Evolutionary conservation across 129 eudicot genomes (phyloP).

Genomic region (Lactuca sativa): DNA sequence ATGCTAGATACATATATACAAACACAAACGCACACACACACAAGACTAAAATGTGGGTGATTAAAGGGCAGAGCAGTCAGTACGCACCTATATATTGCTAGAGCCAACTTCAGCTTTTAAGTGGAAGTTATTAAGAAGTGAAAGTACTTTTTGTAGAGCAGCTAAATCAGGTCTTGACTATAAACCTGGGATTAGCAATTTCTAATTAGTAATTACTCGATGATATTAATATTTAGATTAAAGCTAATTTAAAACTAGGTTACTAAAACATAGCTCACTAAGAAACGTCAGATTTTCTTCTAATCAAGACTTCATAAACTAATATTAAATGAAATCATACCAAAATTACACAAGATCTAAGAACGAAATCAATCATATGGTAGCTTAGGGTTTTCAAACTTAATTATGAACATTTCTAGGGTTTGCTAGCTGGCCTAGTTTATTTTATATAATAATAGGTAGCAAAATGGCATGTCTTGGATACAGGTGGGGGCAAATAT

Average conservation of each 20-base stretch:
- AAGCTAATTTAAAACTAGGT: conserved; percentile 23
- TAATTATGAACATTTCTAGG: conserved; percentile 54
- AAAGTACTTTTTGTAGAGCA: conserved; percentile 18
- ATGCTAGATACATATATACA: not conserved
- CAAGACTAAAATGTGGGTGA: conserved; percentile 1
- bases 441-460: conserved; percentile 26
- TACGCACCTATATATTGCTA: conserved; percentile 24
- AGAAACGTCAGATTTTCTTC: conserved; percentile 23
- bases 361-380: conserved; percentile 34
- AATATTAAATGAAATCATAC: conserved; percentile 36
- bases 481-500: conserved; percentile 25
- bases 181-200: conserved; percentile 1
- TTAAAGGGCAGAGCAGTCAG: conserved; percentile 14
- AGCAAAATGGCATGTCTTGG: conserved; percentile 36
- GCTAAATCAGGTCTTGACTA: conserved; percentile 15
- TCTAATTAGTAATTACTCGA: not conserved
- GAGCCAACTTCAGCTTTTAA: conserved; percentile 24
- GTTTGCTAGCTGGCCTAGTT: conserved; percentile 50
- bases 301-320: conserved; percentile 25
- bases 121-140: conserved; percentile 20
- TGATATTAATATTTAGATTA: not conserved
- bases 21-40: not conserved
- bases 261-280: conserved; percentile 23
- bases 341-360: conserved; percentile 49
- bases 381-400: conserved; percentile 45